phyloP scores from a whole-genome alignment of 2,329 filamentous ascomycete species.

The Penicillium sumatraense region DNA sequence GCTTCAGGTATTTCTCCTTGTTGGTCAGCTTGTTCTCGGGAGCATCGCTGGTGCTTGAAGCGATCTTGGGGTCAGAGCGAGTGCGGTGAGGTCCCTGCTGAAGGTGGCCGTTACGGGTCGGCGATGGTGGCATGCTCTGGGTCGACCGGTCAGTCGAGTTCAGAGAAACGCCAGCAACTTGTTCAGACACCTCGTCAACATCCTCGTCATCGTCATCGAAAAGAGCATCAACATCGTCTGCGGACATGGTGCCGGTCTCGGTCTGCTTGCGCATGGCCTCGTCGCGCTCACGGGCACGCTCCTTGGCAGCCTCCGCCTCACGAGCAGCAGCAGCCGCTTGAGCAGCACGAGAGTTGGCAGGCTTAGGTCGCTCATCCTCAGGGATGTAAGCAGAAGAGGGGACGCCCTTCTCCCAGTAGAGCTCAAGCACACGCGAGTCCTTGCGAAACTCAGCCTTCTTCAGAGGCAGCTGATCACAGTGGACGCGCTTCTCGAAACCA shows the following conservation, averaged over 20 bases:
- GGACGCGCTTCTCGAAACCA: constrained; percentile 98
- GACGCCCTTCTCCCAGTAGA: constrained; percentile 99
- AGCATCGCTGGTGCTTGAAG: constrained; percentile 67
- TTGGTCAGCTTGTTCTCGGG: constrained; percentile 81
- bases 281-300: constrained; percentile 82
- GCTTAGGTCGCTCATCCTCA: constrained; percentile 93
- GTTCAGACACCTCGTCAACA: constrained; percentile 84
- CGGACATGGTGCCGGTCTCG: constrained; percentile 91
- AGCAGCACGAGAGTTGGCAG: constrained; percentile 72
- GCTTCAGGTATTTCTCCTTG: constrained; percentile 93
- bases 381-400: constrained; percentile 95
- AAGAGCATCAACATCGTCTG: constrained; percentile 90
- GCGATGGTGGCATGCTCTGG: constrained; percentile 93
- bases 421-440: constrained; percentile 88
- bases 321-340: constrained; percentile 77
- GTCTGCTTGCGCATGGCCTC: constrained; percentile 92
- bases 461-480: constrained; percentile 95
- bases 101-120: constrained; percentile 72
- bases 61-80: constrained; percentile 91
- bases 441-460: constrained; percentile 99
- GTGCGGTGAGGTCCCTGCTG: constrained; percentile 79
- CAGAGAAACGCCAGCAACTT: constrained; percentile 87
- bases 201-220: constrained; percentile 95
- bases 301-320: constrained; percentile 80
- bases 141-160: constrained; percentile 77